These are phyloP conservation scores for Isabelozyma pseudorhagii DNA, from an alignment of 805 yeast species.

Conservation along the genomic window DNA sequence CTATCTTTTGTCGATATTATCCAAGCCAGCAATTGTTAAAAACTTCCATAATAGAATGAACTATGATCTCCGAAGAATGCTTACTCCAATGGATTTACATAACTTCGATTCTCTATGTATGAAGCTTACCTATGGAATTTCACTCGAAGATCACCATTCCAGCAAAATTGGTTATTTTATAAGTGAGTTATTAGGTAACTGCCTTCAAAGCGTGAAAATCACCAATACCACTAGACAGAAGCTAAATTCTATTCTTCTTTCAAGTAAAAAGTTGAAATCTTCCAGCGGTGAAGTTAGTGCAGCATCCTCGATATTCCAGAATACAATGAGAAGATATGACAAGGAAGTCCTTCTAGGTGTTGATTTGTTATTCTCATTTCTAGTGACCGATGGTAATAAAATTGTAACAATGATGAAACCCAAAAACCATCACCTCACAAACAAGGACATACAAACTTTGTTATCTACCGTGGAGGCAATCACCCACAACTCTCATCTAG, in stretches of 20 bases:
- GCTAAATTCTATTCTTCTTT: conserved; percentile 52
- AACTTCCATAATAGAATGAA: conserved; percentile 71
- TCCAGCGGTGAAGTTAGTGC: conserved; percentile 1
- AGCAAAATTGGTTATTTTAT: conserved; percentile 23
- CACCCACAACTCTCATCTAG: conserved; percentile 14
- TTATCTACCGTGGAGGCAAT: conserved; percentile 64
- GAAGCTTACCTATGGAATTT: conserved; percentile 34
- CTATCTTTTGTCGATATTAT: conserved; percentile 75
- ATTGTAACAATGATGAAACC: conserved; percentile 75
- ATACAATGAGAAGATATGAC: background rate
- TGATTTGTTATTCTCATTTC: conserved; percentile 70
- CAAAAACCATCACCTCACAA: conserved; percentile 69
- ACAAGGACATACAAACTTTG: conserved; percentile 75
- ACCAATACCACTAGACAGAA: conserved; percentile 54
- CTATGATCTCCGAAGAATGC: conserved; percentile 73
- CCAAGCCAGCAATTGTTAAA: conserved; percentile 71
- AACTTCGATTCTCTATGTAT: conserved; percentile 60
- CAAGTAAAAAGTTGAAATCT: conserved; percentile 18
- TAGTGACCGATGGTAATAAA: conserved; percentile 62
- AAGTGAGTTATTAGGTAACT: conserved; percentile 24
- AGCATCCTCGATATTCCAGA: background rate
- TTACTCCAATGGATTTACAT: conserved; percentile 71
- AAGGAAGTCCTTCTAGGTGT: conserved; percentile 20
- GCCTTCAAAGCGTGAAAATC: conserved; percentile 41
- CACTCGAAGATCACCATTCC: conserved; percentile 2